Evolutionary conservation across 164 flowering plant genomes (phyloP), one percentile per base, ranked within the genome.

Genomic region (Malania oleifera): DNA sequence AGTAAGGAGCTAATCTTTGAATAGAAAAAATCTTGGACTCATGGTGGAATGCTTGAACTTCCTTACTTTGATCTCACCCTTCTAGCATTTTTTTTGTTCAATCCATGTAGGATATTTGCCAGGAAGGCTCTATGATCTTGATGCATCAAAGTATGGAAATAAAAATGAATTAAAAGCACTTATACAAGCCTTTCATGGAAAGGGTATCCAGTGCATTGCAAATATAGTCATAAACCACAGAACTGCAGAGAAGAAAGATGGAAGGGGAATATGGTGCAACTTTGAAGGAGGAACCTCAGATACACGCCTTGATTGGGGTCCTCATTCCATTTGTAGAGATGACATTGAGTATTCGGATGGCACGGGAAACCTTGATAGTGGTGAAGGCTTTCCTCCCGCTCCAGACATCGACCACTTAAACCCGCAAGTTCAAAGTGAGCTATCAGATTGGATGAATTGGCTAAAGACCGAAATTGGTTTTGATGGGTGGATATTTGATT

Each of bases 241-340:
- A 43, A 43, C 46, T 1, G 46, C 46, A 43, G 46, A 43, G 22
- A 17, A n/a, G 5, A 43, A 43, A 18, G 46, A 43, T 18, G 22
- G 46, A 4, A n/a, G 46, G 12, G 46, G 46, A 1, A 43, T 43
- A n/a, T 43, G 46, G 46, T 43, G 46, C 46, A 43, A 17, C 22
- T 43, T 43, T 10, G 46, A 43, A n/a, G 46, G 46, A n/a, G 46
- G 46, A n/a, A 43, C 46, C 7, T 12, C 46, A 18, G 46, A 43
- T 18, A 10, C 17, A 5, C 46, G 46, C 7, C 46, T 43, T 18
- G 46, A 43, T 10, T 43, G 46, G 46, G 46, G 46, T 22, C 46
- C 46, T 17, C 46, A 43, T 18, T n/a, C 17, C 12, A 43, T 43
- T 10, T 43, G 46, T 22, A 4, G 22, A 5, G 46, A 43, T 2